These are phyloP conservation scores for Epichloe brachyelytri DNA, from an alignment of 2,329 filamentous ascomycete species.

Conservation along the genomic window DNA sequence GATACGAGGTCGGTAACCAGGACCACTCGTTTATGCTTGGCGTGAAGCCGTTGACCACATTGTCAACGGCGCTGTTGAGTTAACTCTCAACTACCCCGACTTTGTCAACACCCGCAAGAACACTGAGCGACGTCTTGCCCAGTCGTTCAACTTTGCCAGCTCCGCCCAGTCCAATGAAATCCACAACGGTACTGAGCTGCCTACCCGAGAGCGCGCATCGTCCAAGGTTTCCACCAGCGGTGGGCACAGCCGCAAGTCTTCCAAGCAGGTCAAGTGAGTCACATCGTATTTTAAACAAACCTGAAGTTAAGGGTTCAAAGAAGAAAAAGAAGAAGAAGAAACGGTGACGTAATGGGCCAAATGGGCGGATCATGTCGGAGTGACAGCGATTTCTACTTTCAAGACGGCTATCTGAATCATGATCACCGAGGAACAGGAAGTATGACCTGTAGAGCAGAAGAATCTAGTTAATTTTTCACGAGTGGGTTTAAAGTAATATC, in stretches of 20 bases:
- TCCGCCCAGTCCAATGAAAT: constrained; percentile 21
- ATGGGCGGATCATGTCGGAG: background rate
- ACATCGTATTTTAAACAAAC: background rate
- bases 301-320: background rate
- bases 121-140: constrained; percentile 30
- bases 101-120: constrained; percentile 76
- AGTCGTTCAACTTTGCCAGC: constrained; percentile 27
- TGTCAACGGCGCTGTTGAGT: constrained; percentile 75
- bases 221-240: constrained; percentile 19
- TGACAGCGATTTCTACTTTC: background rate
- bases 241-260: constrained; percentile 20
- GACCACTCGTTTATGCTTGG: constrained; percentile 97
- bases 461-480: background rate
- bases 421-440: background rate
- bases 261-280: constrained; percentile 20
- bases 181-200: constrained; percentile 18
- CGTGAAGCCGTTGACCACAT: constrained; percentile 85
- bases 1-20: constrained; percentile 94
- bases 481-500: background rate
- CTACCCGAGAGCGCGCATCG: constrained; percentile 19
- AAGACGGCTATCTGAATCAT: background rate
- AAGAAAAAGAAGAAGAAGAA: background rate
- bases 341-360: background rate
- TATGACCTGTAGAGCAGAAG: background rate
- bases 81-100: constrained; percentile 93